A percentile compares a stretch with the other conserved stretches of the same genome.
phyloP scores from a whole-genome alignment of 2,329 filamentous ascomycete genomes.

The Camillea tinctor region DNA sequence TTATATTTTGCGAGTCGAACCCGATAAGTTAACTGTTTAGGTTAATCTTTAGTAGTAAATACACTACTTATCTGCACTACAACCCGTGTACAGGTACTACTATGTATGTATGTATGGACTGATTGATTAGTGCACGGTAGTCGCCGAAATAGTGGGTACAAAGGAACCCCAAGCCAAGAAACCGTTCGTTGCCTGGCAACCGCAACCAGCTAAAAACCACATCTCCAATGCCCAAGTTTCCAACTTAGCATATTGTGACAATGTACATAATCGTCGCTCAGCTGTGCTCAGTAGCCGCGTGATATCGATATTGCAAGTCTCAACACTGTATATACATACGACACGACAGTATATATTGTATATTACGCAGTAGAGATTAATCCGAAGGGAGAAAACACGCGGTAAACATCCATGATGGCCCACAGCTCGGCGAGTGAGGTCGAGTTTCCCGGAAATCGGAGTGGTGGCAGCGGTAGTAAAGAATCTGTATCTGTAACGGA shows the following conservation, averaged over 20 bases:
- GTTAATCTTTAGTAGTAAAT: too few species aligned
- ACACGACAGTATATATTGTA: neutral
- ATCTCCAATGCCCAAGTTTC: neutral
- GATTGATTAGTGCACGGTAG: neutral
- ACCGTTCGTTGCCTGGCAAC: conserved; percentile 21
- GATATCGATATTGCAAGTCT: neutral
- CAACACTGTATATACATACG: too few species aligned
- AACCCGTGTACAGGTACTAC: too few species aligned
- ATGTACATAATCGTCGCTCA: neutral
- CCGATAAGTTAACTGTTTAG: too few species aligned
- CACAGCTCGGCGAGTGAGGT: conserved; percentile 34
- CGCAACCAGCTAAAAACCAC: neutral
- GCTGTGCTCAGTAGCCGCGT: neutral
- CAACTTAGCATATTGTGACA: neutral
- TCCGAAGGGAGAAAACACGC: conserved; percentile 1
- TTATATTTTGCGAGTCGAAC: too few species aligned
- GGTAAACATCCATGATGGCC: conserved; percentile 15
- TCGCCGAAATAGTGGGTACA: neutral
- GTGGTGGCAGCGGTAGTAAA: conserved; percentile 4
- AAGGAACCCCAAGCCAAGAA: too few species aligned
- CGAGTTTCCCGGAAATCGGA: conserved; percentile 36
- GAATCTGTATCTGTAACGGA: conserved; percentile 1
- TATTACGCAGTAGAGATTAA: neutral
- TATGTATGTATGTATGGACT: neutral
- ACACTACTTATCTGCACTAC: neutral